Percentiles rank a stretch among this genome's conserved stretches.
These are phyloP conservation scores for Sporothrix phasma DNA, from an alignment of 2,329 filamentous ascomycete genomes.

Conservation along the genomic window DNA sequence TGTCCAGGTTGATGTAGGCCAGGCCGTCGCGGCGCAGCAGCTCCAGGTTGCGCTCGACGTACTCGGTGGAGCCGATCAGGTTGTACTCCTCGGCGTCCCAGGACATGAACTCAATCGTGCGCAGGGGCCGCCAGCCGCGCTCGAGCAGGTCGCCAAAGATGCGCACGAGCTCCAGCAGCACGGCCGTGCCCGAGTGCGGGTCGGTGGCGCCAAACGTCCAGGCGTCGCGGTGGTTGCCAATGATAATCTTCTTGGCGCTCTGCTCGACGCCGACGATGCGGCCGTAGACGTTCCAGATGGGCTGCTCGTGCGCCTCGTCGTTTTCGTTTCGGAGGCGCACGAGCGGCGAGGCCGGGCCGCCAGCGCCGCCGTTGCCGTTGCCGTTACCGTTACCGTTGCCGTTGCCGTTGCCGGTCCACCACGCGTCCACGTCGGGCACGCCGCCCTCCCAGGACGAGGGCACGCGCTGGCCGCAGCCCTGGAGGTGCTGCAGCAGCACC, in stretches of 20 bases:
- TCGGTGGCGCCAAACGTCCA: slow-evolving; percentile 84
- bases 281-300: slow-evolving; percentile 87
- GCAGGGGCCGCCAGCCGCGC: slow-evolving; percentile 78
- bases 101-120: slow-evolving; percentile 93
- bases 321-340: slow-evolving; percentile 80
- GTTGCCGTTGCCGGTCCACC: slow-evolving; percentile 75
- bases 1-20: slow-evolving; percentile 87
- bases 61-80: slow-evolving; percentile 86
- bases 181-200: slow-evolving; percentile 77
- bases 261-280: slow-evolving; percentile 78
- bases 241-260: slow-evolving; percentile 68
- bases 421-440: slow-evolving; percentile 63
- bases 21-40: slow-evolving; percentile 62
- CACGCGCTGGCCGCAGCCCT: slow-evolving; percentile 62
- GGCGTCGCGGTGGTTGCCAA: slow-evolving; percentile 88
- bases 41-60: slow-evolving; percentile 76
- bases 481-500: slow-evolving; percentile 61
- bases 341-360: slow-evolving; percentile 48
- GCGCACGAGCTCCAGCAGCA: slow-evolving; percentile 80
- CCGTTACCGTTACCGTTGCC: background rate
- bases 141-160: slow-evolving; percentile 70
- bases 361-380: slow-evolving; percentile 20
- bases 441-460: slow-evolving; percentile 62
- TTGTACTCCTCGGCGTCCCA: slow-evolving; percentile 97
- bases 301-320: slow-evolving; percentile 70